These are phyloP conservation scores for Rosellinia necatrix DNA, from an alignment of 2,329 filamentous ascomycete species.

Conservation along the genomic window DNA sequence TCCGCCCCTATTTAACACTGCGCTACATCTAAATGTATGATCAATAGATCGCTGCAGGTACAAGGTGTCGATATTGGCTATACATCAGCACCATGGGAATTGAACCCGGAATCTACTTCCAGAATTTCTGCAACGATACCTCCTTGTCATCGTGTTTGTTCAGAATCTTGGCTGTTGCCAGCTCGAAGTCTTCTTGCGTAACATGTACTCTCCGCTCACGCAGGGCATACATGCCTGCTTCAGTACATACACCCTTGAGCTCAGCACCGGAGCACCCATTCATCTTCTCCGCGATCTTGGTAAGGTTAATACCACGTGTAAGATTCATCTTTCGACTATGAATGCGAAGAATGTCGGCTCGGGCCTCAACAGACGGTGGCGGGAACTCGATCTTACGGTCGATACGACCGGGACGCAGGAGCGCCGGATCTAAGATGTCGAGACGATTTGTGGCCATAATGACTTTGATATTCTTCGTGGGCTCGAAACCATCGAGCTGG, in stretches of 20 bases:
- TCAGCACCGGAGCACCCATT: slow-evolving; percentile 97
- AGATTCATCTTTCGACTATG: slow-evolving; percentile 99
- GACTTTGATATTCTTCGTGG: slow-evolving; percentile 99
- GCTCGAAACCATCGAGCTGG: slow-evolving; percentile 97
- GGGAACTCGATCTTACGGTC: slow-evolving; percentile 99
- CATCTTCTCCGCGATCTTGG: slow-evolving; percentile 99
- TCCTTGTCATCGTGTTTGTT: slow-evolving; percentile 99
- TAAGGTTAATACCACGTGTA: slow-evolving; percentile 95
- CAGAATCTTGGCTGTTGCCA: slow-evolving; percentile 97
- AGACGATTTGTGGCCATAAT: slow-evolving; percentile 99
- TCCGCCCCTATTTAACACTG: not conserved
- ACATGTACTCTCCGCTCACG: slow-evolving; percentile 96
- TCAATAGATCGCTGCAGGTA: not conserved
- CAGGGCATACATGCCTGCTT: slow-evolving; percentile 97
- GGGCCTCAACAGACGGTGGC: slow-evolving; percentile 91
- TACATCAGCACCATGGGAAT: not conserved
- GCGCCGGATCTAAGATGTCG: slow-evolving; percentile 93
- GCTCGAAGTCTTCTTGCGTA: slow-evolving; percentile 97
- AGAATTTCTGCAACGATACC: slow-evolving; percentile 85
- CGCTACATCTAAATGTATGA: slow-evolving; percentile 3
- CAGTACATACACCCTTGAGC: slow-evolving; percentile 97
- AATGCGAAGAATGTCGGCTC: slow-evolving; percentile 96
- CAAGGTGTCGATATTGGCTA: not conserved
- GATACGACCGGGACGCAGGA: slow-evolving; percentile 94
- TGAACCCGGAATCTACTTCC: slow-evolving; percentile 60